These are phyloP conservation scores for Rhypophila decipiens DNA, from an alignment of 495 filamentous ascomycete species.

Conservation along the genomic window DNA sequence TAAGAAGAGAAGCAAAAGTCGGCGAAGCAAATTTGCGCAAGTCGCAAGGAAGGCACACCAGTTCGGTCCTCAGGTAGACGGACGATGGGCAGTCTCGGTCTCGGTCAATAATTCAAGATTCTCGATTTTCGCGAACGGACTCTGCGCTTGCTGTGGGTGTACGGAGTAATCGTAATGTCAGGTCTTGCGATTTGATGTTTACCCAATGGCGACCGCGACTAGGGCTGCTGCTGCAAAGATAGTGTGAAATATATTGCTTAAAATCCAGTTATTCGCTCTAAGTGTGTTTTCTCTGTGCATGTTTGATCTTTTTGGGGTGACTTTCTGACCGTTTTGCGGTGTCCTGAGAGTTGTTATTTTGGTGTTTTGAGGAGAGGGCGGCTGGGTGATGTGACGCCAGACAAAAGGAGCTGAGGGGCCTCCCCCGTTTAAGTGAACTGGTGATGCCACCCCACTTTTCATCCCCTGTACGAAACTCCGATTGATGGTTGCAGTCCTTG, in stretches of 20 bases:
- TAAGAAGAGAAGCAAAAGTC: background rate
- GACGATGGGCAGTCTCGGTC: no score
- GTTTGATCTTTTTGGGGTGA: slow-evolving; percentile 6
- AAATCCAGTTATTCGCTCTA: slow-evolving; percentile 14
- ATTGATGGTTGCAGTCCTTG: no score
- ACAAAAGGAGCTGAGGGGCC: background rate
- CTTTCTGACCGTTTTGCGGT: slow-evolving; percentile 6
- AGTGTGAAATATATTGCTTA: slow-evolving; percentile 19
- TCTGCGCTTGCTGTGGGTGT: no score
- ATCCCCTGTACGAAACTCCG: no score
- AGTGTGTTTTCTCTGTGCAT: slow-evolving; percentile 23
- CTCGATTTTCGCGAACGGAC: no score
- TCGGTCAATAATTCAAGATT: no score
- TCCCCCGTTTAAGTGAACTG: background rate
- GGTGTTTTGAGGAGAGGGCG: slow-evolving; percentile 2
- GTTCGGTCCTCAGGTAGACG: no score
- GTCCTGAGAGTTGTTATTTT: slow-evolving; percentile 1
- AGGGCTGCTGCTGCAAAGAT: slow-evolving; percentile 1
- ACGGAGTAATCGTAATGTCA: no score
- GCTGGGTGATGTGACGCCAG: slow-evolving; percentile 6
- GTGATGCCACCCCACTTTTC: background rate
- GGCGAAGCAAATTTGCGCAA: no score
- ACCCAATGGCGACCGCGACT: slow-evolving; percentile 7
- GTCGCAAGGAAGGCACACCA: no score
- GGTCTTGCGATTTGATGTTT: slow-evolving; percentile 5